A percentile compares a stretch with the other conserved stretches of the same genome.
Evolutionary conservation across 805 yeast genomes (phyloP).

Genomic region (Barnettozyma sucrosica): DNA sequence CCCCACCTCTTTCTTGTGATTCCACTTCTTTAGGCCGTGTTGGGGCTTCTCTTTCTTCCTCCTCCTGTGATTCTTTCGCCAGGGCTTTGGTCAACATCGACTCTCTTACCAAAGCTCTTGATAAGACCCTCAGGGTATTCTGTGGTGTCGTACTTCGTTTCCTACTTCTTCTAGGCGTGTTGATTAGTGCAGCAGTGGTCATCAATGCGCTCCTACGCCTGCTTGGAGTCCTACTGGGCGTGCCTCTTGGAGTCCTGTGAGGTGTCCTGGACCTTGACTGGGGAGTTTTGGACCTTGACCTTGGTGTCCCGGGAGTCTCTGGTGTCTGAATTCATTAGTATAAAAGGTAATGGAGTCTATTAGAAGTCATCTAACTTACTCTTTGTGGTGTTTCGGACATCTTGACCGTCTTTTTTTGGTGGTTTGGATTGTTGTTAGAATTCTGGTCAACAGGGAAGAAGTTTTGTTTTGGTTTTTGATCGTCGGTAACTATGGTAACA

Average conservation of each 20-base stretch:
- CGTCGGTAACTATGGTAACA: background rate
- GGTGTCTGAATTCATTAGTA: background rate
- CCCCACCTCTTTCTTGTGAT: background rate
- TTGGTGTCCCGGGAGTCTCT: slow-evolving; percentile 3
- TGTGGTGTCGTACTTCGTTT: slow-evolving; percentile 19
- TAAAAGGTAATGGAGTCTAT: background rate
- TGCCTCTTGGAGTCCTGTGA: slow-evolving; percentile 19
- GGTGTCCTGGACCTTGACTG: slow-evolving; percentile 4
- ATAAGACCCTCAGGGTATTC: slow-evolving; percentile 18
- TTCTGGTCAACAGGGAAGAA: too few relatives aligned
- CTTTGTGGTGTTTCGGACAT: slow-evolving; percentile 7
- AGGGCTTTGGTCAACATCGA: slow-evolving; percentile 1
- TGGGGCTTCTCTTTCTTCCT: background rate
- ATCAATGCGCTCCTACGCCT: slow-evolving; percentile 22
- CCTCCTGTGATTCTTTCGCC: background rate
- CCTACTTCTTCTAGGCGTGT: slow-evolving; percentile 19
- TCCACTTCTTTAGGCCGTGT: background rate
- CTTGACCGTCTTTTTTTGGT: background rate
- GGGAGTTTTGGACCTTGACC: background rate
- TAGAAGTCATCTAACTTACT: background rate
- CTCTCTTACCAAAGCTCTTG: slow-evolving; percentile 18
- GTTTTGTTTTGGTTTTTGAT: background rate
- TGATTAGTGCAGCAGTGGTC: slow-evolving; percentile 16
- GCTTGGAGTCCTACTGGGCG: slow-evolving; percentile 17
- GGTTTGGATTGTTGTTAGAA: background rate